phyloP scores from a whole-genome alignment of 2,329 filamentous ascomycete species.

The Magnaporthiopsis poae region DNA sequence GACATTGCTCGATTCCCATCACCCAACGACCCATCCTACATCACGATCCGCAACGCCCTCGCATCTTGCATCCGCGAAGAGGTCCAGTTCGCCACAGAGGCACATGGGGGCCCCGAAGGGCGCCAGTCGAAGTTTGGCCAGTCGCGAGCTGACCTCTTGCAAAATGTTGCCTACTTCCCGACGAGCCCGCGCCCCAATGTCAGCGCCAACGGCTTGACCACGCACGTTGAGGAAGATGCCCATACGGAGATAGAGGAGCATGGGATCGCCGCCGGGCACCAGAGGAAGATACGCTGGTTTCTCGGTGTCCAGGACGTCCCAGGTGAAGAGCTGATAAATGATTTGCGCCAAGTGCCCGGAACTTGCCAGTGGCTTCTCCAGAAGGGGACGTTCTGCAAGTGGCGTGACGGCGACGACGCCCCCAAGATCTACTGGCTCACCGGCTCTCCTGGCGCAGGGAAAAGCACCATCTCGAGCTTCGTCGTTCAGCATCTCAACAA shows the following conservation, averaged over 20 bases:
- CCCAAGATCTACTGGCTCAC: conserved; percentile 13
- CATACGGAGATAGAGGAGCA: not conserved
- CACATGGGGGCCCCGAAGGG: not conserved
- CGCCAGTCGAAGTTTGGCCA: too few species aligned
- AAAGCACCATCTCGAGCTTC: conserved; percentile 14
- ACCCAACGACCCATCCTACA: conserved; percentile 17
- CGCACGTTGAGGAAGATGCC: too few species aligned
- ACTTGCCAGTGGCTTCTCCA: conserved; percentile 10
- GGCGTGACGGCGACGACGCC: conserved; percentile 8
- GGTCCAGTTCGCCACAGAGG: not conserved
- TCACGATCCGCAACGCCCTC: conserved; percentile 19
- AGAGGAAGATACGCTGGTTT: not conserved
- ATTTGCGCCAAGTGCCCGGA: conserved; percentile 2
- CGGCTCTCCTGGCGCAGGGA: conserved; percentile 16
- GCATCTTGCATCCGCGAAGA: conserved; percentile 11
- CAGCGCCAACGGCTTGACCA: too few species aligned
- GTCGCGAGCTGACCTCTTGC: too few species aligned
- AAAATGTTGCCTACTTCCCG: too few species aligned
- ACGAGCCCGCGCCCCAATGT: too few species aligned
- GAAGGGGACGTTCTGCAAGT: conserved; percentile 8
- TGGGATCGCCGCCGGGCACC: not conserved
- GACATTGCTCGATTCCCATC: conserved; percentile 20
- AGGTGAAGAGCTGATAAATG: conserved; percentile 13
- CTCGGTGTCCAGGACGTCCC: conserved; percentile 10
- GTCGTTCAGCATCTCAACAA: conserved; percentile 12